Conservation (phyloP, 75 land plant species). For the Isoetes taiwanensis region DNA sequence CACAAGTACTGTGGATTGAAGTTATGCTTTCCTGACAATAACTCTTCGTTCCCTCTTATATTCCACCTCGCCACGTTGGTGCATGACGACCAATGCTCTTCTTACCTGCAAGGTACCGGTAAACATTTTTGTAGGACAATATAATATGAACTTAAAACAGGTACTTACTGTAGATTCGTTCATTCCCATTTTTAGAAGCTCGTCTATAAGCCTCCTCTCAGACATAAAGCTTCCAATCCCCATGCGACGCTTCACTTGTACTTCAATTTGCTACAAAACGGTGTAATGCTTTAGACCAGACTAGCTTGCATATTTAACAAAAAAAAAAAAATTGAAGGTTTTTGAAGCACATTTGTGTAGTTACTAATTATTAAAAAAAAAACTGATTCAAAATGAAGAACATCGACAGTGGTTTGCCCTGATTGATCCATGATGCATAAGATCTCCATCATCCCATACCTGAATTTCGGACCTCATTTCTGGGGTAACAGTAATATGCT, state of each 20-base stretch:
- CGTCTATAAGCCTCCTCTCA: constrained; percentile 86
- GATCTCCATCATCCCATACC: too few relatives aligned
- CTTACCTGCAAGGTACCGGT: constrained; percentile 60
- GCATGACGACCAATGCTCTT: constrained; percentile 82
- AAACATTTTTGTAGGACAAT: too few relatives aligned
- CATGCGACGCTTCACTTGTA: constrained; percentile 84
- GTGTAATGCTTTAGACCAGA: neutral
- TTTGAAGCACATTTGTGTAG: too few relatives aligned
- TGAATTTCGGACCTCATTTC: constrained; percentile 87
- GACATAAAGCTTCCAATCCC: constrained; percentile 88
- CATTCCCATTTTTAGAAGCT: constrained; percentile 78
- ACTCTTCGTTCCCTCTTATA: constrained; percentile 73
- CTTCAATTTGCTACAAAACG: constrained; percentile 68
- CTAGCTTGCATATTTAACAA: too few relatives aligned
- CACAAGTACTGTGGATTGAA: too few relatives aligned
- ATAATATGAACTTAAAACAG: neutral
- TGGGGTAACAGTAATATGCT: constrained; percentile 69
- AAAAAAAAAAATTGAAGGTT: too few relatives aligned
- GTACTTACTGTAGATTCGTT: constrained; percentile 71
- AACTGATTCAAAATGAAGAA: too few relatives aligned
- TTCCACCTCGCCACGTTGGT: constrained; percentile 84
- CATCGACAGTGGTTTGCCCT: too few relatives aligned
- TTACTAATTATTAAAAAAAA: too few relatives aligned
- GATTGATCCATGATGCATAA: too few relatives aligned
- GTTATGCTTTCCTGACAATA: constrained; percentile 60